Evolutionary conservation across 805 yeast genomes (phyloP), one percentile per base, ranked within the genome.

Genomic region (Yarrowia hollandica): DNA sequence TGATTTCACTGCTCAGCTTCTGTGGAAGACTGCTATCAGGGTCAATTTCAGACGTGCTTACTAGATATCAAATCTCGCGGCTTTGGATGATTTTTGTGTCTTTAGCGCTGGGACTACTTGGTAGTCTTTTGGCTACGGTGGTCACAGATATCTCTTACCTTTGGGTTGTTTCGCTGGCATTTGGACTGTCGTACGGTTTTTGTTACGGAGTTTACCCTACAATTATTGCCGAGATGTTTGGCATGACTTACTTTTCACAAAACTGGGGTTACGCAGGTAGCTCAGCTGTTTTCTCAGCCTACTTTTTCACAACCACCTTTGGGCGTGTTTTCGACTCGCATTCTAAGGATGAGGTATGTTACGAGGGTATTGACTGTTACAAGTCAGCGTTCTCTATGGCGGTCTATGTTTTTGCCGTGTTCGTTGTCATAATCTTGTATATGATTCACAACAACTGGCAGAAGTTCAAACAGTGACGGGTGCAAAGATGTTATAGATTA

Each of bases 151-250:
- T 68, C 1, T 60, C 65, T 1, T 61, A 64, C 22, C 69, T 88
- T 64, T 76, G 83, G 70, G 35, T 77, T 23, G 72, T 79, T 23
- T 83, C 91, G 1, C 65, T 79, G 16, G 65, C 80, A n/a, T 77
- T 80, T 28, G 95, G 95, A 0, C 72, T 83, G 33, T 85, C 84
- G 46, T 87, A 88, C 71, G 95, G 95, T 0, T 80, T 83, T 62
- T 76, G 83, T 15, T 85, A 85, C 71, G 86, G 90, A 56, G 77
- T 85, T 9, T 78, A 81, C 71, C 94, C 94, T 3, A 81, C 86
- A 16, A 80, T 87, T 25, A 79, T 85, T 14, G 81, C 88, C 19
- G 91, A 87, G 63, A 71, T 77, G 15, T 87, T 86, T 71, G 94
- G 92, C 1, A 78, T 87, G 73, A 41, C 48, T 12, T 75, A 74